Evolutionary conservation across 352 stramenopile species (phyloP).

Genomic region (Thalassiosira oceanica): DNA sequence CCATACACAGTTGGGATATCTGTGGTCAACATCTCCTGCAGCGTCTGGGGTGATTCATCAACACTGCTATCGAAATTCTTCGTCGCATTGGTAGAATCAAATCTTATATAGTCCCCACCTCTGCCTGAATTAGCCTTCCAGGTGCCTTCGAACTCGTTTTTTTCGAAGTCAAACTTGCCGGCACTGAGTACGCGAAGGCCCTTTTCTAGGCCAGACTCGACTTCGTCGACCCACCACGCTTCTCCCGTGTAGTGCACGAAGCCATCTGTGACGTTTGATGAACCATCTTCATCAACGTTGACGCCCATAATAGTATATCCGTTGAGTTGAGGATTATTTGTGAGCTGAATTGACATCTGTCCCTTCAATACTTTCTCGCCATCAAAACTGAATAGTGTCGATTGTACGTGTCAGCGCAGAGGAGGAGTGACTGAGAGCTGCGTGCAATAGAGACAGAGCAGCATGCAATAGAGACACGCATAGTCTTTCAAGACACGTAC

Average conservation of each 20-base stretch:
- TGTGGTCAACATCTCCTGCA: too few species aligned
- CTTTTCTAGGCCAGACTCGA: slow-evolving; percentile 8
- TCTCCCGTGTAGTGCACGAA: slow-evolving; percentile 21
- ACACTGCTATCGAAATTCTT: too few species aligned
- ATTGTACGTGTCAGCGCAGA: too few species aligned
- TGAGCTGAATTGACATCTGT: not conserved
- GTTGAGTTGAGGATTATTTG: not conserved
- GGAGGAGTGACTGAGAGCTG: too few species aligned
- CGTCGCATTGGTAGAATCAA: too few species aligned
- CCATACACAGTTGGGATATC: too few species aligned
- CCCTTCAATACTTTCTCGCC: too few species aligned
- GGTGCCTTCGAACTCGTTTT: slow-evolving; percentile 17
- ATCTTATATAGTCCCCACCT: not conserved
- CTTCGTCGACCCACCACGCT: slow-evolving; percentile 44
- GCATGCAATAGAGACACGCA: too few species aligned
- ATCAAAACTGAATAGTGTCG: too few species aligned
- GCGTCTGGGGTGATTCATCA: too few species aligned
- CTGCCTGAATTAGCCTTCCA: slow-evolving; percentile 26
- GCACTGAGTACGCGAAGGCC: slow-evolving; percentile 26
- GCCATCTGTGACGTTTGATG: slow-evolving; percentile 13
- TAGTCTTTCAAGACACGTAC: too few species aligned
- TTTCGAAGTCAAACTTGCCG: slow-evolving; percentile 33
- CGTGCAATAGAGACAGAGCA: too few species aligned
- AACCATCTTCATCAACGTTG: slow-evolving; percentile 20
- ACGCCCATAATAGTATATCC: slow-evolving; percentile 16